Conservation (phyloP, 164 flowering plant species). For the Chimonanthus praecox region DNA sequence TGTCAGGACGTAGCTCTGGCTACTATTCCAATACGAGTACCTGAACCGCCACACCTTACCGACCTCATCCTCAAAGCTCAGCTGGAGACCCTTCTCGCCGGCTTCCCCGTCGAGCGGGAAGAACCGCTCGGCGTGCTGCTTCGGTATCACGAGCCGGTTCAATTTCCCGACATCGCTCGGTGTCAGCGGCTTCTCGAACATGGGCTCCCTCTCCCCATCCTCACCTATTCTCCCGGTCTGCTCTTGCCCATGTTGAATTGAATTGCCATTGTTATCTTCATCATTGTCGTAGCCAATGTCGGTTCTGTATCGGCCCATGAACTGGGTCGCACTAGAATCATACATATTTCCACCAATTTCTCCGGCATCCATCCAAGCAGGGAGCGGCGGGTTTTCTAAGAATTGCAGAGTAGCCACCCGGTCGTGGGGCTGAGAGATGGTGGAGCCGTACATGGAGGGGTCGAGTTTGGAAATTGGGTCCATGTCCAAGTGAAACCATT, state of each 20-base stretch:
- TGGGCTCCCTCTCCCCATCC: constrained; percentile 26
- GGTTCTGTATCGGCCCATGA: not conserved
- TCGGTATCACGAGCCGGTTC: constrained; percentile 91
- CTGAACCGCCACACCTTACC: constrained; percentile 78
- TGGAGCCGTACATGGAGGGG: not conserved
- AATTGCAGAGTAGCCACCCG: not conserved
- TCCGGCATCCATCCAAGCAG: not conserved
- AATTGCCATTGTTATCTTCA: not conserved
- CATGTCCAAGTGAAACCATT: not conserved
- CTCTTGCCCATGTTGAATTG: not conserved
- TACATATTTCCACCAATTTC: not conserved
- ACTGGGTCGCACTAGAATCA: not conserved
- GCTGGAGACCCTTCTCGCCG: constrained; percentile 52
- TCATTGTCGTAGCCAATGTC: not conserved
- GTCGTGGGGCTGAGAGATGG: not conserved
- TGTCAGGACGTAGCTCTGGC: constrained; percentile 92
- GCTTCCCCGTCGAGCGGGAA: constrained; percentile 55
- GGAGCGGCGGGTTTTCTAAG: not conserved
- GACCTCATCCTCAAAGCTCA: constrained; percentile 74
- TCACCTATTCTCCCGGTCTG: not conserved
- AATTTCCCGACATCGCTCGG: constrained; percentile 97
- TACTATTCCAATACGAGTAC: constrained; percentile 92
- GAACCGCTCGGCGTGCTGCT: constrained; percentile 89
- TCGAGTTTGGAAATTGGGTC: no score
- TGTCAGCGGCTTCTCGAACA: constrained; percentile 88